Evolutionary conservation across 495 filamentous ascomycete genomes (phyloP).

Genomic region (Neurospora sp.): DNA sequence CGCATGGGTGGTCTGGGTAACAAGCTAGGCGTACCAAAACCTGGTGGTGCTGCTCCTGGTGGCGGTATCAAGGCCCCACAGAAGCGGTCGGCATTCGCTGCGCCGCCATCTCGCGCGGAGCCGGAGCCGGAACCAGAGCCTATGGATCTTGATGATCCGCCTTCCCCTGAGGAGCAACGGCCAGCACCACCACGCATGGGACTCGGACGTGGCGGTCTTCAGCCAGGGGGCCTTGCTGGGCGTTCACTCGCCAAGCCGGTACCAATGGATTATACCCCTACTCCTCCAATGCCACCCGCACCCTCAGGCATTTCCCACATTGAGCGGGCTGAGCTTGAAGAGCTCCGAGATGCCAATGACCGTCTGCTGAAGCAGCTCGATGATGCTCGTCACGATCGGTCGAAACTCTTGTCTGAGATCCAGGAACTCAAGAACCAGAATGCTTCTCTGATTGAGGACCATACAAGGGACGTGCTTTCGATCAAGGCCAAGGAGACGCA

Average conservation of each 20-base stretch:
- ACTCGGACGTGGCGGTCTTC: conserved; percentile 47
- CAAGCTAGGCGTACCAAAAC: conserved; percentile 56
- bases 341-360: conserved; percentile 75
- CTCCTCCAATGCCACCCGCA: conserved; percentile 38
- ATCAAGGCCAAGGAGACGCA: conserved; percentile 99
- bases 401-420: conserved; percentile 64
- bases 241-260: conserved; percentile 76
- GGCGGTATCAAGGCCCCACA: conserved; percentile 60
- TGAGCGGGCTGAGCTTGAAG: conserved; percentile 82
- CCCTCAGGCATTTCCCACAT: conserved; percentile 53
- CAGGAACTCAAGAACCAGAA: conserved; percentile 91
- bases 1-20: conserved; percentile 43
- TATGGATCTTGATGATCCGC: conserved; percentile 10
- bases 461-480: conserved; percentile 86
- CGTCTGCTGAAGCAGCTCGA: conserved; percentile 58
- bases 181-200: conserved; percentile 57
- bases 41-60: conserved; percentile 21
- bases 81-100: conserved; percentile 52
- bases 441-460: conserved; percentile 92
- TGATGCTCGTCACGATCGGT: conserved; percentile 65
- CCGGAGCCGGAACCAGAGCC: conserved; percentile 6
- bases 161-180: conserved; percentile 3
- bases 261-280: conserved; percentile 26
- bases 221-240: conserved; percentile 55
- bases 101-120: conserved; percentile 32